phyloP scores from a whole-genome alignment of 2,329 filamentous ascomycete species.

The Pestalotiopsis sp. region DNA sequence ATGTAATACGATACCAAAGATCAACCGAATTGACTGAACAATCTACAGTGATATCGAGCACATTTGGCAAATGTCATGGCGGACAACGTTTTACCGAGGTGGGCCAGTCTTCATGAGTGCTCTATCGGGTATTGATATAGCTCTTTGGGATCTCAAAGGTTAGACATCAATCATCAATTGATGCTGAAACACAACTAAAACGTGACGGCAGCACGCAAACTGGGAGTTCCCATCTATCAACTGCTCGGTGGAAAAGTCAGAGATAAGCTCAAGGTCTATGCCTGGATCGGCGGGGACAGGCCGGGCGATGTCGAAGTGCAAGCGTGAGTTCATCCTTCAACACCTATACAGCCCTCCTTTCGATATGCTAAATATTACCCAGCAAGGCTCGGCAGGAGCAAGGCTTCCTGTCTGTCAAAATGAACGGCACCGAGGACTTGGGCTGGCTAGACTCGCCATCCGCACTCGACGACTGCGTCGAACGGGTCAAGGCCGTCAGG shows the following conservation, averaged over 20 bases:
- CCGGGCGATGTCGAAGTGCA: constrained; percentile 67
- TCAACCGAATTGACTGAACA: too few relatives aligned
- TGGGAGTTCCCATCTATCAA: constrained; percentile 70
- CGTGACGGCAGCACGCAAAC: constrained; percentile 48
- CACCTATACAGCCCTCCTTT: neutral
- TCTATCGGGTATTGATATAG: constrained; percentile 77
- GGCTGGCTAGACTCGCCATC: constrained; percentile 76
- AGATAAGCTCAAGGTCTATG: constrained; percentile 71
- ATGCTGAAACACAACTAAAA: too few relatives aligned
- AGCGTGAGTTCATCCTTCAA: constrained; percentile 46
- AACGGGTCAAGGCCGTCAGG: constrained; percentile 71
- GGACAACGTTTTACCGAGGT: constrained; percentile 74
- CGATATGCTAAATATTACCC: constrained; percentile 8
- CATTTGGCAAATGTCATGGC: constrained; percentile 76
- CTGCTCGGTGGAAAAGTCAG: constrained; percentile 76
- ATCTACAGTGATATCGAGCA: constrained; percentile 72
- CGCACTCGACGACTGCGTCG: constrained; percentile 63
- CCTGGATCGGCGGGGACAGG: constrained; percentile 77
- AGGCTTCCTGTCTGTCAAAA: constrained; percentile 71
- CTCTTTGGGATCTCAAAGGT: constrained; percentile 76
- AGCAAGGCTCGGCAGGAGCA: constrained; percentile 60
- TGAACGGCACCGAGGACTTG: constrained; percentile 79
- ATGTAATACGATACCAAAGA: too few relatives aligned
- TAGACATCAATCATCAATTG: too few relatives aligned
- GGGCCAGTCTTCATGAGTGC: constrained; percentile 83